These are phyloP conservation scores for Penicillium sp. DNA, from an alignment of 2,329 filamentous ascomycete species.

Conservation along the genomic window DNA sequence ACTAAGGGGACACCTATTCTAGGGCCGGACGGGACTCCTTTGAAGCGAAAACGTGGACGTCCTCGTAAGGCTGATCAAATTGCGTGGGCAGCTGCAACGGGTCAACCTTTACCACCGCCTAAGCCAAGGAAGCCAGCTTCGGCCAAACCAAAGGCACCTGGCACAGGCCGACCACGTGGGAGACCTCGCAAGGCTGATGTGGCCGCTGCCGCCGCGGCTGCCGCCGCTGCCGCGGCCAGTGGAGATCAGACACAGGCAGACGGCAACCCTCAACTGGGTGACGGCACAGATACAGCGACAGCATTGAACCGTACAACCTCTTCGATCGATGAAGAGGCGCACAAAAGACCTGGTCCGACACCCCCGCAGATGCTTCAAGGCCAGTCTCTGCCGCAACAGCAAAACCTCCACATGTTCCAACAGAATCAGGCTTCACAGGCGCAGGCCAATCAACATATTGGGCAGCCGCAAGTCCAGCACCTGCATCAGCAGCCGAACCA, in stretches of 20 bases:
- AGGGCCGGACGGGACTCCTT: conserved; percentile 25
- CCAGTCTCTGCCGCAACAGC: conserved; percentile 11
- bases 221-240: conserved; percentile 23
- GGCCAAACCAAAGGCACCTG: conserved; percentile 23
- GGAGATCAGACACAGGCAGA: conserved; percentile 18
- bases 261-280: conserved; percentile 5
- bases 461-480: conserved; percentile 13
- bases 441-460: conserved; percentile 15
- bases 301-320: conserved; percentile 11
- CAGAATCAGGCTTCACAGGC: conserved; percentile 7
- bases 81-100: conserved; percentile 22
- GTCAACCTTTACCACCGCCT: conserved; percentile 19
- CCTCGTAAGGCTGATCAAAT: conserved; percentile 31
- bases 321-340: conserved; percentile 15
- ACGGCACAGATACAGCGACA: conserved; percentile 9
- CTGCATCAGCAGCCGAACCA: conserved; percentile 8
- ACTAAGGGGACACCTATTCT: conserved; percentile 16
- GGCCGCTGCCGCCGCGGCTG: conserved; percentile 26
- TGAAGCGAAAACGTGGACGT: conserved; percentile 32
- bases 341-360: conserved; percentile 18
- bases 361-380: conserved; percentile 20
- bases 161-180: conserved; percentile 35
- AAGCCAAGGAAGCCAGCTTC: conserved; percentile 8
- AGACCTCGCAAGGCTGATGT: conserved; percentile 36
- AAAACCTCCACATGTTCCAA: conserved; percentile 15